Base-by-base conservation (phyloP, 2,329 filamentous ascomycete genomes). In the Akanthomyces lecanii region DNA sequence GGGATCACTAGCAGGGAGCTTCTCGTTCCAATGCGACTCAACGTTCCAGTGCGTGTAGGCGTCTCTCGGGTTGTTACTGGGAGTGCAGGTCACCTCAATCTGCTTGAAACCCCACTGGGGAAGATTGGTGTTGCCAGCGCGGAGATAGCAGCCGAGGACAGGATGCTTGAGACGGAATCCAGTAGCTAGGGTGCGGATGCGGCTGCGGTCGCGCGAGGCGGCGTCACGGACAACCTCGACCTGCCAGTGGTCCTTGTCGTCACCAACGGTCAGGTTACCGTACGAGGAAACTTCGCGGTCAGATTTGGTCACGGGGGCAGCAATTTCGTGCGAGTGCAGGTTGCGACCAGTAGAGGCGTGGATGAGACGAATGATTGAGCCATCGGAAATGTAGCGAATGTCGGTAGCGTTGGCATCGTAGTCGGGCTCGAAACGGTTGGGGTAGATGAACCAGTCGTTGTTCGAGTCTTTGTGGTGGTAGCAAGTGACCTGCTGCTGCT, bases 81-180 rank as follows among this genome's bases (percentile, higher is more conserved):
- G 97, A 68, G 89, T 88, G 77, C 95, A 99, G 30, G 92, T 96
- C 42, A 95, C 93, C 79, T 99, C 95, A 68, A 99, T 98, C 79
- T 99, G 95, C 81, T 98, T 97, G 84, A 99, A 99, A 74, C 95
- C 95, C 95, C 95, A 99, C 75, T 98, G 95, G 58, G 95, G 95
- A 67, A 99, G 83, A 77, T 98, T 99, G 70, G 92, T 90, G 71
- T 96, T 99, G 69, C 93, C 94, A 64, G 95, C 96, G 67, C 93
- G 89, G 57, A 99, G 86, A 74, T 99, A 99, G 78, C 95, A 99
- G 68, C 90, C 91, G 62, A 98, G 82, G 62, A 87, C 82, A 48
- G 85, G 81, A 74, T 99, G 92, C 76, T 84, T 91, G 63, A 99
- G 81, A 67, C 96, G 88, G 85, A 99, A 97, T 12, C 91, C 86